Conservation (phyloP, 2,329 filamentous ascomycete genomes). For the Trichophyton schoenleinii region DNA sequence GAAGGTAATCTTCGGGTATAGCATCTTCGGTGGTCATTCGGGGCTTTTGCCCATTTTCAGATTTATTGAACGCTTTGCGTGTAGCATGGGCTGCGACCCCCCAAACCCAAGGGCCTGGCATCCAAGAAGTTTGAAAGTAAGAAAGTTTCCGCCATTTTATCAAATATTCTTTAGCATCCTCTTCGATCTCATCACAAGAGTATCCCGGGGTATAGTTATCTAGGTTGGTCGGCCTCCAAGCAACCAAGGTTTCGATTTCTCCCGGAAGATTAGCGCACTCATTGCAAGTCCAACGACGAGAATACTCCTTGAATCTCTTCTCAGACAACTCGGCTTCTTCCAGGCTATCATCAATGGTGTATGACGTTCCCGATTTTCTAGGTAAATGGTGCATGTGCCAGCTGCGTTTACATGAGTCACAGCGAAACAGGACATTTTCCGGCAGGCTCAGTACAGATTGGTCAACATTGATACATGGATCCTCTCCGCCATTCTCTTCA, state of each 20-base stretch:
- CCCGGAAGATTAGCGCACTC: constrained; percentile 54
- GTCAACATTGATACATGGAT: constrained; percentile 58
- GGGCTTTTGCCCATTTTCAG: constrained; percentile 48
- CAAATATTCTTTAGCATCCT: constrained; percentile 82
- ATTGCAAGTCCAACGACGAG: constrained; percentile 62
- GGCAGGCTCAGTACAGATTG: constrained; percentile 58
- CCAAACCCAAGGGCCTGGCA: constrained; percentile 79
- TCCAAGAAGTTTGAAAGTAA: constrained; percentile 74
- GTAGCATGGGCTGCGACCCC: constrained; percentile 52
- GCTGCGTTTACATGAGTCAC: constrained; percentile 58
- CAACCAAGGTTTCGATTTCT: constrained; percentile 67
- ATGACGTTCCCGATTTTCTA: constrained; percentile 21
- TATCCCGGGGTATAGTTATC: constrained; percentile 43
- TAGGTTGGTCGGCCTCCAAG: constrained; percentile 64
- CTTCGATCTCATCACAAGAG: constrained; percentile 44
- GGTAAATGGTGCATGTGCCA: constrained; percentile 81
- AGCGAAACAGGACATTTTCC: constrained; percentile 71
- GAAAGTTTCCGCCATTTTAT: constrained; percentile 75
- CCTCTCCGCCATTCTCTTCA: constrained; percentile 62
- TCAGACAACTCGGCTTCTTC: constrained; percentile 29
- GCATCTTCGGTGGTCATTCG: constrained; percentile 64
- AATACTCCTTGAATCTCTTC: constrained; percentile 60
- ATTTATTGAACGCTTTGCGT: constrained; percentile 65
- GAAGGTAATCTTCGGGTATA: constrained; percentile 73
- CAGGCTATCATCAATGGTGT: constrained; percentile 18